Percentiles rank a stretch among this genome's conserved stretches.
These are phyloP conservation scores for Hibiscus mutabilis DNA, from an alignment of 345 rosid species.

Conservation along the genomic window DNA sequence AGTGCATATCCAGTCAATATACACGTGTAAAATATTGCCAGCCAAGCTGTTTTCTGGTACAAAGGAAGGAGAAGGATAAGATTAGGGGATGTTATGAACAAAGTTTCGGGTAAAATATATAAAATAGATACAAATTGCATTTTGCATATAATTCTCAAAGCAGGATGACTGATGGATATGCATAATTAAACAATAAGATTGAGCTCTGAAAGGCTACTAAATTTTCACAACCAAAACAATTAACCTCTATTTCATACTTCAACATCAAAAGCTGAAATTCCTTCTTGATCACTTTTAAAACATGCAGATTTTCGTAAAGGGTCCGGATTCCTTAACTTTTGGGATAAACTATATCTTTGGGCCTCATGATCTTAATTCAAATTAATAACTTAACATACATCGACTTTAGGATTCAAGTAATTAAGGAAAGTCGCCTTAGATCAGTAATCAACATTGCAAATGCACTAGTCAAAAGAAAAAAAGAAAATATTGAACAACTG, in stretches of 20 bases:
- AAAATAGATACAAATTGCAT: background rate
- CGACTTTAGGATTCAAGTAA: background rate
- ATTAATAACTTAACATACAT: background rate
- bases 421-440: too few relatives aligned
- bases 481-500: background rate
- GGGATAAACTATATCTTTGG: background rate
- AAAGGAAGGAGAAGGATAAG: background rate
- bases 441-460: background rate
- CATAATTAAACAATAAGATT: background rate
- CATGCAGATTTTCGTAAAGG: background rate
- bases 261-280: too few relatives aligned
- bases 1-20: slow-evolving; percentile 86
- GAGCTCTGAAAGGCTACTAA: background rate
- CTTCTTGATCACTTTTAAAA: background rate
- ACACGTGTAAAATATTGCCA: slow-evolving; percentile 89
- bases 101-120: background rate
- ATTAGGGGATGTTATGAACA: background rate
- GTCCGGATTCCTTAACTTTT: background rate
- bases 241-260: too few relatives aligned
- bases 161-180: background rate
- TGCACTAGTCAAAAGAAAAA: background rate
- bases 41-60: slow-evolving; percentile 83
- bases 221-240: too few relatives aligned
- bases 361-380: background rate
- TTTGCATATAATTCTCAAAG: background rate